A percentile compares a stretch with the other conserved stretches of the same genome.
These are phyloP conservation scores for Coccomyxa sp. DNA, from an alignment of 139 green algal species.

Conservation along the genomic window DNA sequence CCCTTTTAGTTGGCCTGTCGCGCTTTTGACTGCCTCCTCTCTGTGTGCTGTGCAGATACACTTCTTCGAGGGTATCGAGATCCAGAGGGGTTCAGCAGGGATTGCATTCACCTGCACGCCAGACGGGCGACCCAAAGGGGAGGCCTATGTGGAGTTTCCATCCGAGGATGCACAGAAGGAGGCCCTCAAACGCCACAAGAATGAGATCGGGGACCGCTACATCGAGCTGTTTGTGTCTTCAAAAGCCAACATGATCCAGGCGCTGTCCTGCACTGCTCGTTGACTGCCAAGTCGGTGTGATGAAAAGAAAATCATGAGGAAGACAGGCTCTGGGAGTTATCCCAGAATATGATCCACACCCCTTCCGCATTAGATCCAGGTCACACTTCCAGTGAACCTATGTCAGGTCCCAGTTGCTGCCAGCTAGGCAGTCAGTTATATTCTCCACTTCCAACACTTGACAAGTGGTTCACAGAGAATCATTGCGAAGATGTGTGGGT, in stretches of 20 bases:
- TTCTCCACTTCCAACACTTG: neutral
- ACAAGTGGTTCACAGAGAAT: neutral
- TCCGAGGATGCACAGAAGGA: constrained; percentile 42
- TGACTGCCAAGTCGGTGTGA: no score
- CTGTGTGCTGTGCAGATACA: neutral
- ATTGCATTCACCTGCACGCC: constrained; percentile 66
- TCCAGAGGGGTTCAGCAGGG: constrained; percentile 47
- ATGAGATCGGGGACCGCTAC: constrained; percentile 64
- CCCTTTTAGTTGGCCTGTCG: neutral
- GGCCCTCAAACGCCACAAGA: constrained; percentile 64
- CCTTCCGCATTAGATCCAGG: neutral
- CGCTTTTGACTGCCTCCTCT: neutral
- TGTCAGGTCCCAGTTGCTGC: neutral
- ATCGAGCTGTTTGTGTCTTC: constrained; percentile 74
- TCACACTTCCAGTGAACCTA: neutral
- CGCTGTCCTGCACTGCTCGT: constrained; percentile 1
- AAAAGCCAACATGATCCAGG: constrained; percentile 59
- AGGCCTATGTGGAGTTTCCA: constrained; percentile 79
- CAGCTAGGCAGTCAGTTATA: neutral
- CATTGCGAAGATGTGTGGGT: neutral
- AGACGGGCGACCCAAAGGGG: constrained; percentile 77
- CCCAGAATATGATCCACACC: neutral
- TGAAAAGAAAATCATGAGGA: no score
- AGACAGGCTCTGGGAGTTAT: neutral
- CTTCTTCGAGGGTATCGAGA: constrained; percentile 65